phyloP scores from a whole-genome alignment of 371 early-diverging fungal species.

The Mucor racemosus region DNA sequence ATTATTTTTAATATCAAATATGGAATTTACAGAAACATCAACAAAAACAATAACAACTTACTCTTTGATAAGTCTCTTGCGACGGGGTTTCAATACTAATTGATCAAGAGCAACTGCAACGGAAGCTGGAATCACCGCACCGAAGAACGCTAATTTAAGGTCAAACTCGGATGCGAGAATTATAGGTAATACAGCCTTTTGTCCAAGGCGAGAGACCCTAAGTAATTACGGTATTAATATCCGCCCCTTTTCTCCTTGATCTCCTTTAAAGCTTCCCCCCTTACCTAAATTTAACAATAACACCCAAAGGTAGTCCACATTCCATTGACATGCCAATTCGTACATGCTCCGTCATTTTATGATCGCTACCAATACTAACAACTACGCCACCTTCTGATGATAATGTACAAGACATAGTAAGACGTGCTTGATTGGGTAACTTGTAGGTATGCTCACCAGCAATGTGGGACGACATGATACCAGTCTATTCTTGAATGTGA shows the following conservation, averaged over 20 bases:
- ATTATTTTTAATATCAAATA: neutral
- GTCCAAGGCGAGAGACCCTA: constrained; percentile 84
- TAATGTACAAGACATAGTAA: constrained; percentile 45
- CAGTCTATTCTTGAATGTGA: constrained; percentile 35
- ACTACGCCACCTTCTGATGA: constrained; percentile 60
- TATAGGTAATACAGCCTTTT: constrained; percentile 83
- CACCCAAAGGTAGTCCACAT: constrained; percentile 74
- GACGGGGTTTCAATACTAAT: constrained; percentile 70
- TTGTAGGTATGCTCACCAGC: constrained; percentile 52
- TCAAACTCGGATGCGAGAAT: constrained; percentile 77
- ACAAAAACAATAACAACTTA: constrained; percentile 32
- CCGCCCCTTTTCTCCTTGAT: neutral
- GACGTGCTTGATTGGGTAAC: constrained; percentile 35
- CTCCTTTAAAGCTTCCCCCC: constrained; percentile 4
- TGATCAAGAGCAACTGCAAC: constrained; percentile 71
- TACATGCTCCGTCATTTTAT: constrained; percentile 67
- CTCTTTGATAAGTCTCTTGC: constrained; percentile 64
- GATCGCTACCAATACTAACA: constrained; percentile 64
- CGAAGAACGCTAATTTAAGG: constrained; percentile 67
- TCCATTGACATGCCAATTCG: constrained; percentile 80
- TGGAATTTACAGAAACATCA: neutral
- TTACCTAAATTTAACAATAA: constrained; percentile 73
- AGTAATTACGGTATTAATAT: neutral
- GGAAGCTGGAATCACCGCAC: constrained; percentile 69
- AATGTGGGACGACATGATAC: constrained; percentile 54